phyloP scores from a whole-genome alignment of 768 basidiomycete genomes.

The Collybiopsis confluens region DNA sequence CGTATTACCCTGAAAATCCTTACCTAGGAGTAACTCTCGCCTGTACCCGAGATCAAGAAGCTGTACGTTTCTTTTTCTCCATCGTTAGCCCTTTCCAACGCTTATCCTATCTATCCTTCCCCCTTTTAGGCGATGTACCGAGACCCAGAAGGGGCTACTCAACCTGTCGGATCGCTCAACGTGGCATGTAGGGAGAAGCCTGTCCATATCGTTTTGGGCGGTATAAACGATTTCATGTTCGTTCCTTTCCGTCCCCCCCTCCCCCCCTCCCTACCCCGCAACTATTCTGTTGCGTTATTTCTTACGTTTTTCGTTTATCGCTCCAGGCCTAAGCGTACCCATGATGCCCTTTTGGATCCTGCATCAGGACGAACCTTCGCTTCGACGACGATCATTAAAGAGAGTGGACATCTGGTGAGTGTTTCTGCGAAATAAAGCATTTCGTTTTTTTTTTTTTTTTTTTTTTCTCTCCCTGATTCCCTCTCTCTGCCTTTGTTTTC shows the following conservation, averaged over 20 bases:
- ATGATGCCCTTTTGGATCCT: conserved; percentile 30
- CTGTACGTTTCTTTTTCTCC: conserved; percentile 30
- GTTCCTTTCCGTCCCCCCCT: neutral
- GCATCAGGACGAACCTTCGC: conserved; percentile 31
- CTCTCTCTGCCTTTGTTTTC: neutral
- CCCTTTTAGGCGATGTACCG: conserved; percentile 54
- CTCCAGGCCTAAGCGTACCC: conserved; percentile 30
- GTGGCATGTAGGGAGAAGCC: conserved; percentile 35
- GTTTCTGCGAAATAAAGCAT: neutral
- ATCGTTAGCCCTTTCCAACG: too few relatives aligned
- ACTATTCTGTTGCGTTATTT: too few relatives aligned
- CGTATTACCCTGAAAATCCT: conserved; percentile 23
- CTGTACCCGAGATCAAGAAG: conserved; percentile 61
- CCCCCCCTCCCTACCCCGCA: neutral
- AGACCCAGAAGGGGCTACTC: conserved; percentile 49
- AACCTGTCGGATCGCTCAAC: conserved; percentile 46
- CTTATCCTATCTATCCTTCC: conserved; percentile 1
- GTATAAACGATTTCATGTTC: conserved; percentile 46
- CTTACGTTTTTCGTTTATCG: neutral
- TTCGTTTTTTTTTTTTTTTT: too few relatives aligned
- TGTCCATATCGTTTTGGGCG: conserved; percentile 52
- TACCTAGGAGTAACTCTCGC: conserved; percentile 44
- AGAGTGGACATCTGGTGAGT: conserved; percentile 26
- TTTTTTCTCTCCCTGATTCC: too few relatives aligned
- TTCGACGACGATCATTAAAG: conserved; percentile 21